Evolutionary conservation across 2,329 filamentous ascomycete species (phyloP), one percentile per base, ranked within the genome.

Genomic region (Calonectria honghensis): DNA sequence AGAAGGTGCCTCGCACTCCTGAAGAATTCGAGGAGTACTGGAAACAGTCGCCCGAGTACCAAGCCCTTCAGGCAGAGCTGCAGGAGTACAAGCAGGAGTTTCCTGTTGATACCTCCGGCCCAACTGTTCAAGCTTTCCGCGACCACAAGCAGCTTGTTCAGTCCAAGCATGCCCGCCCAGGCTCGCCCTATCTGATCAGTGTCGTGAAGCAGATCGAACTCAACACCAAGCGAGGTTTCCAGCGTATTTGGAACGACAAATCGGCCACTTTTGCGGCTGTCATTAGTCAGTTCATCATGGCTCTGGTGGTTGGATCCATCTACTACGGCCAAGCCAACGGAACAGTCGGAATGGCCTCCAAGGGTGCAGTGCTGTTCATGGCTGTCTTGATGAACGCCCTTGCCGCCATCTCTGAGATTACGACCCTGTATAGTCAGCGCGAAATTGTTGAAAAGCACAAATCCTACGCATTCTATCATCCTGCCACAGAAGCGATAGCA

Each of bases 1-100:
- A 87, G 72, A 86, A 86, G 64, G 91, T 93, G 0, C 94, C 94
- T 0, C 88, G 92, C 2, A 95, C 93, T 0, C 88, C 94, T 0
- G 93, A 94, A 57, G 94, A 95, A 1, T 95, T 95, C 79, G 93
- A 89, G 75, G 70, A 76, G 3, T 84, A 84, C 68, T 89, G 88
- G 88, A 82, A 81, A n/a, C 79, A 85, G 29, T 91, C 88, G 1
- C 79, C 83, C 0, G 88, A 90, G 70, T 89, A 84, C 75, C 75
- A 81, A 6, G 79, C 81, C 0, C 79, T 91, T 0, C 81, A 86
- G 48, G 75, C 79, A 3, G 88, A 92, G 20, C 90, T 93, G 29
- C 84, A 87, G 2, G 81, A 84, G 0, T 88, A 92, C 71, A 86
- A 91, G 52, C 72, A 85, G 4, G 83, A 88, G 3, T 87, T 86